Conservation (phyloP, 768 basidiomycete genomes). For the Paxillus rubicundulus region DNA sequence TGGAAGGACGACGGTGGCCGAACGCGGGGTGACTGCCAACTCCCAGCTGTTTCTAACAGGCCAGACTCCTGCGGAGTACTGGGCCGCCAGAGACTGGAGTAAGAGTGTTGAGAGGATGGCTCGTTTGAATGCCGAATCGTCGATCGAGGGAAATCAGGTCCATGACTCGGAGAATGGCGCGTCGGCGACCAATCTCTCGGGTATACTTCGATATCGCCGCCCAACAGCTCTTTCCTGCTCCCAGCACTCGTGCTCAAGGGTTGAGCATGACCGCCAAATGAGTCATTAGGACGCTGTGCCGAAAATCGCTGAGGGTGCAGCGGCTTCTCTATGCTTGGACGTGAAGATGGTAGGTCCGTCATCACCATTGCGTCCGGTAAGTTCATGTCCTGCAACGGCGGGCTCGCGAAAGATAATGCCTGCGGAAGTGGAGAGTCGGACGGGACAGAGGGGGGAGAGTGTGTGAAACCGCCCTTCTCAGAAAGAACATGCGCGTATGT, state of each 20-base stretch:
- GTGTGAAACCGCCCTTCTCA: slow-evolving; percentile 15
- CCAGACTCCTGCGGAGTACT: slow-evolving; percentile 1
- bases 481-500: slow-evolving; percentile 9
- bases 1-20: slow-evolving; percentile 16
- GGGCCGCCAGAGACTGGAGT: slow-evolving; percentile 1
- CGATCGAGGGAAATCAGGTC: slow-evolving; percentile 10
- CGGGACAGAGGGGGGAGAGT: slow-evolving; percentile 2
- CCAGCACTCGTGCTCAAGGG: slow-evolving; percentile 13
- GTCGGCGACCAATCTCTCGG: slow-evolving; percentile 3
- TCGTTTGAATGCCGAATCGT: slow-evolving; percentile 16
- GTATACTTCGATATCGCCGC: slow-evolving; percentile 13
- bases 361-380: slow-evolving; percentile 13
- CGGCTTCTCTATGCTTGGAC: slow-evolving; percentile 19
- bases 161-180: slow-evolving; percentile 6
- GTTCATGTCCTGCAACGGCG: slow-evolving; percentile 5
- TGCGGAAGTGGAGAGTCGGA: neutral
- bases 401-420: neutral
- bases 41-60: neutral
- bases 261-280: neutral
- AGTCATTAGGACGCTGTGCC: slow-evolving; percentile 8
- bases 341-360: slow-evolving; percentile 10
- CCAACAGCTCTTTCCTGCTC: slow-evolving; percentile 24
- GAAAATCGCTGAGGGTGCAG: slow-evolving; percentile 24
- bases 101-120: neutral
- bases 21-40: neutral